Base-by-base conservation (phyloP, 2,329 filamentous ascomycete genomes). In the Sclerotinia glacialis region DNA sequence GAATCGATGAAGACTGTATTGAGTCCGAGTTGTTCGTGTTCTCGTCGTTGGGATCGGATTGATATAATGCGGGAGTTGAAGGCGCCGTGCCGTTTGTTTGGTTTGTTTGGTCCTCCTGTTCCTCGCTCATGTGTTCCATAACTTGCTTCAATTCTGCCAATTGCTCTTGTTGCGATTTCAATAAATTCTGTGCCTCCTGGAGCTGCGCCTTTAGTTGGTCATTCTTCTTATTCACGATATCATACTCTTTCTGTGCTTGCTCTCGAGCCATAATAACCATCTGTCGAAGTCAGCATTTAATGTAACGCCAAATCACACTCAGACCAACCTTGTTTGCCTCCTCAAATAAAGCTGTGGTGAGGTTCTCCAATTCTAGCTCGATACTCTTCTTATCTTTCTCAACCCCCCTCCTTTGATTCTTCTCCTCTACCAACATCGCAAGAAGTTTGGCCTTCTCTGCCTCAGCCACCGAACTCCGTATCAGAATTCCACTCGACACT, bases 241-340 rank as follows among this genome's bases (percentile, higher is more conserved):
- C 93, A 47, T 92, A 89, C 72, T 97, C 92, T 70, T 86, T 88
- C 69, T 93, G 88, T 11, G 95, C 93, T 69, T 97, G 92, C 77
- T 93, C 92, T 75, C 96, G 92, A 47, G 94, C 94, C 21, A 87
- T 88, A 50, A 94, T 91, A 63, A 99, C 95, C 94, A 99, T 98
- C 83, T 88, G 69, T 93, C 89, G 44, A 91, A 91, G 86, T 88
- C 58, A 95, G 91, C 44, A 23, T 61, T 49, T 21, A n/a, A 44
- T 37, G 8, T 23, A 18, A 21, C 5, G 16, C 67, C 34, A 23
- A 31, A 14, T 8, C 16, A 34, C 23, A 62, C n/a, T 28, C 14
- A 8, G 8, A 56, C 76, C 79, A 68, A 88, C 86, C 78, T 90
- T 93, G 80, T 99, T 98, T 60, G 95, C 95, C 81, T 99, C 94